These are phyloP conservation scores for Pseudopediastrum boryanum DNA, from an alignment of 139 green algal genomes.

Conservation along the genomic window DNA sequence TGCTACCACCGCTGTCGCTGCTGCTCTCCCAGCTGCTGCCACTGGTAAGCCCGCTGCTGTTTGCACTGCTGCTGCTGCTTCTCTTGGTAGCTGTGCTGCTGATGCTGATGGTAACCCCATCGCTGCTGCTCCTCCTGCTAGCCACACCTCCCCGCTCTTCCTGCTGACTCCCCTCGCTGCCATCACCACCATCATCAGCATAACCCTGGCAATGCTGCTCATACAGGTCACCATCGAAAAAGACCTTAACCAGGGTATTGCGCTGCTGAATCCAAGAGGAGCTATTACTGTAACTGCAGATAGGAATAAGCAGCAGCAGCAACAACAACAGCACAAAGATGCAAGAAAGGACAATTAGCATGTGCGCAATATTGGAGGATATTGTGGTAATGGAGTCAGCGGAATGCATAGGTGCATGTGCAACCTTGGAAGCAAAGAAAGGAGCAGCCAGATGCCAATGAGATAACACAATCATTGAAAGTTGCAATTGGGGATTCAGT, in stretches of 20 bases:
- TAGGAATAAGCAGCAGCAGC: not conserved
- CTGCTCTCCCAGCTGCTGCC: not conserved
- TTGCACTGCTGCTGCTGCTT: constrained; percentile 8
- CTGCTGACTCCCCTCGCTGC: not conserved
- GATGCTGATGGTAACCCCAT: not conserved
- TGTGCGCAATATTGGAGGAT: too few species aligned
- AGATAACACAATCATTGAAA: too few species aligned
- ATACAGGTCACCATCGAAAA: not conserved
- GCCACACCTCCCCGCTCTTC: not conserved
- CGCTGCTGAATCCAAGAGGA: not conserved
- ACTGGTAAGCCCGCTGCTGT: too few species aligned
- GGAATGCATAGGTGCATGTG: not conserved
- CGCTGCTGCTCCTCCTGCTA: not conserved
- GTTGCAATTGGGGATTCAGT: too few species aligned
- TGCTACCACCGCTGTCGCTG: not conserved
- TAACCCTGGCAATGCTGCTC: not conserved
- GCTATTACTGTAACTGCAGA: not conserved
- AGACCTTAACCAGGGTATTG: not conserved
- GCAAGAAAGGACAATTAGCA: not conserved
- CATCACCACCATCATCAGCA: not conserved
- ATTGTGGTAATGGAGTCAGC: too few species aligned
- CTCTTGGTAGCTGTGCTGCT: not conserved
- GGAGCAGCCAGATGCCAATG: too few species aligned
- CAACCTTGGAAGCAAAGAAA: not conserved
- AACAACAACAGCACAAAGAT: not conserved